Conservation (phyloP, 163 green algal genomes). For the Volvox carteri region DNA sequence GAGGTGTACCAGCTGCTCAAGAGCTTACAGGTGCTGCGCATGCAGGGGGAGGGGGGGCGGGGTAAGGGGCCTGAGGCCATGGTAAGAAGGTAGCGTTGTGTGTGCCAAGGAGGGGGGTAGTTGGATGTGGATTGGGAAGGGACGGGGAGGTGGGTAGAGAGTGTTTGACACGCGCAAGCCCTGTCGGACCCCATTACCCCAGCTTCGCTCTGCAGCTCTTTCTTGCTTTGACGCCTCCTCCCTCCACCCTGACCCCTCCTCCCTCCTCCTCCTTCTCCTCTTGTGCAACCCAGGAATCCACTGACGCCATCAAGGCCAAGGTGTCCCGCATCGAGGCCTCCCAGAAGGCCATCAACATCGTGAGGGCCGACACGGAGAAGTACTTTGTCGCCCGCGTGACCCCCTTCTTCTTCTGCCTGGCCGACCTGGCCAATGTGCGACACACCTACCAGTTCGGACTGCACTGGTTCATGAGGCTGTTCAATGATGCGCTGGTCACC, state of each 20-base stretch:
- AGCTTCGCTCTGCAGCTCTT: neutral
- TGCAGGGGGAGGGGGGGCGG: neutral
- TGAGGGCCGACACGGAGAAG: slow-evolving; percentile 55
- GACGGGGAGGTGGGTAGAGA: no score
- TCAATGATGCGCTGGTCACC: slow-evolving; percentile 59
- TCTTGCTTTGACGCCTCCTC: neutral
- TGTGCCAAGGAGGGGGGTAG: neutral
- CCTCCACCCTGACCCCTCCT: neutral
- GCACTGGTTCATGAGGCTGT: slow-evolving; percentile 63
- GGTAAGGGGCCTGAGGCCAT: neutral
- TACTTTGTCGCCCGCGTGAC: slow-evolving; percentile 60
- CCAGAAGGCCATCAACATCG: slow-evolving; percentile 54
- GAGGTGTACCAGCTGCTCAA: slow-evolving; percentile 61
- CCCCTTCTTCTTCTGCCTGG: slow-evolving; percentile 65
- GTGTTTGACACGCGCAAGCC: no score
- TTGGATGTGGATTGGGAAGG: no score
- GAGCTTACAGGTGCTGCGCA: slow-evolving; percentile 37
- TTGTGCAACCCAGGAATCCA: slow-evolving; percentile 46
- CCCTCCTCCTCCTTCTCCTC: neutral
- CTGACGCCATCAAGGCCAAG: slow-evolving; percentile 62
- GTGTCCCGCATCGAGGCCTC: slow-evolving; percentile 60
- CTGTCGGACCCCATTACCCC: no score
- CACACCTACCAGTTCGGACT: slow-evolving; percentile 69
- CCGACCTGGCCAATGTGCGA: slow-evolving; percentile 56
- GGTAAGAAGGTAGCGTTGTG: neutral